Evolutionary conservation across 768 basidiomycete species (phyloP), one percentile per base, ranked within the genome.

Genomic region (Candolleomyces eurysporus): DNA sequence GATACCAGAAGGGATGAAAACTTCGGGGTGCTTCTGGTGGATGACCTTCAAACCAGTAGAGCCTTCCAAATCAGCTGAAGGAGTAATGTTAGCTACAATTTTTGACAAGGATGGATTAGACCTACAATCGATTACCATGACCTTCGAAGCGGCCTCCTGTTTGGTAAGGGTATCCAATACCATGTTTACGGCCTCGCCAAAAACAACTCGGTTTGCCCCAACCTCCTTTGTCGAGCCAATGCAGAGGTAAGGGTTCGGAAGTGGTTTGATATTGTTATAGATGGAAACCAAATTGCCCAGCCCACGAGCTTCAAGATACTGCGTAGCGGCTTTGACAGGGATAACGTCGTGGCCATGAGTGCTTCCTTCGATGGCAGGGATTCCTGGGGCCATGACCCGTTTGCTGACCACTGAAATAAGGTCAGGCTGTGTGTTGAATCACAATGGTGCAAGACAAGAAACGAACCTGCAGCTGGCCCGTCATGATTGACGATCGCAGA

Each of bases 11-110:
- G 90, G 83, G 49, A 92, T 64, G 69, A 93, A 94, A 17, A 92
- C 91, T 71, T 94, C 92, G 2, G 93, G 93, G 68, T 94, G 91
- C 74, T 91, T 92, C 76, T 92, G 86, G 73, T 94, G 92, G 61
- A 95, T 94, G 53, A 82, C 86, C 75, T 92, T 94, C 66, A 95
- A 76, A 59, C 93, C 93, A 31, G 93, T 95, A 0, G 93, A 94
- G 39, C 93, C 93, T 78, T 95, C 92, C 51, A 94, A 75, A 69
- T 94, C 92, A 68, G 85, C 89, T 91, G 61, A 30, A 46, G 0
- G 43, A 16, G 36, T 45, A 5, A 14, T 19, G 48, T 32, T 17
- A 53, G 60, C 31, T 14, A 42, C 22, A 5, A 9, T 2, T 19
- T 16, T 40, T 14, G 19, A 14, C 26, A 3, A 55, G 22, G 9